Evolutionary conservation across 192 early-diverging fungal genomes (phyloP).

Genomic region (Coemansia brasiliensis): DNA sequence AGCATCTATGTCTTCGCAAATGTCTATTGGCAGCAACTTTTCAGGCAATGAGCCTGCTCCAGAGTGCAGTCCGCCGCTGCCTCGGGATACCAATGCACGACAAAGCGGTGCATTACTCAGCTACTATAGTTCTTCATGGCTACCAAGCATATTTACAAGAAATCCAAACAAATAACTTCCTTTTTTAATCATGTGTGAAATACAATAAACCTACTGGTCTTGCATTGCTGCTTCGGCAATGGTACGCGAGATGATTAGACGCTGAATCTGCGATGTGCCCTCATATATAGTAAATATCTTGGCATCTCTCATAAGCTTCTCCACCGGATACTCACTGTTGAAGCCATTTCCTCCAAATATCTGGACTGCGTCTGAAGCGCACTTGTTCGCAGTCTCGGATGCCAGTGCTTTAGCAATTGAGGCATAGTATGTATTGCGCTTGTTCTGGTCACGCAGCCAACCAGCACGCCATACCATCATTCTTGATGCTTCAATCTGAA

Average conservation of each 20-base stretch:
- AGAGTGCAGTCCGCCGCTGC: conserved; percentile 8
- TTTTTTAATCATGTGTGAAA: conserved; percentile 4
- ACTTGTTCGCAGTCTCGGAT: conserved; percentile 78
- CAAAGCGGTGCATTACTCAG: conserved; percentile 19
- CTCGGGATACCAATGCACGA: conserved; percentile 10
- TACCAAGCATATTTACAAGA: background rate
- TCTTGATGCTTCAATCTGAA: conserved; percentile 85
- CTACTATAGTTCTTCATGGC: conserved; percentile 8
- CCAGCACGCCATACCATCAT: conserved; percentile 84
- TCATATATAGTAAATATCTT: conserved; percentile 98
- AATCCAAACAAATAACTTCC: background rate
- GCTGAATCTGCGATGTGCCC: conserved; percentile 94
- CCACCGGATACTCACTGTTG: conserved; percentile 89
- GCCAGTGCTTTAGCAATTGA: conserved; percentile 92
- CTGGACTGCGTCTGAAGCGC: conserved; percentile 87
- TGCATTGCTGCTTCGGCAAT: conserved; percentile 65
- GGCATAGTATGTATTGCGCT: conserved; percentile 90
- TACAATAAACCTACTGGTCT: conserved; percentile 6
- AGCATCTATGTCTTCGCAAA: background rate
- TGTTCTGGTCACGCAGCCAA: conserved; percentile 82
- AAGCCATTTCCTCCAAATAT: conserved; percentile 93
- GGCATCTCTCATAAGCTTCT: conserved; percentile 92
- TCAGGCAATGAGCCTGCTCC: conserved; percentile 29
- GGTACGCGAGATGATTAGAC: conserved; percentile 83
- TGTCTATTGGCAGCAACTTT: conserved; percentile 19